phyloP scores from a whole-genome alignment of 495 filamentous ascomycete species.

The Neurospora sp. region DNA sequence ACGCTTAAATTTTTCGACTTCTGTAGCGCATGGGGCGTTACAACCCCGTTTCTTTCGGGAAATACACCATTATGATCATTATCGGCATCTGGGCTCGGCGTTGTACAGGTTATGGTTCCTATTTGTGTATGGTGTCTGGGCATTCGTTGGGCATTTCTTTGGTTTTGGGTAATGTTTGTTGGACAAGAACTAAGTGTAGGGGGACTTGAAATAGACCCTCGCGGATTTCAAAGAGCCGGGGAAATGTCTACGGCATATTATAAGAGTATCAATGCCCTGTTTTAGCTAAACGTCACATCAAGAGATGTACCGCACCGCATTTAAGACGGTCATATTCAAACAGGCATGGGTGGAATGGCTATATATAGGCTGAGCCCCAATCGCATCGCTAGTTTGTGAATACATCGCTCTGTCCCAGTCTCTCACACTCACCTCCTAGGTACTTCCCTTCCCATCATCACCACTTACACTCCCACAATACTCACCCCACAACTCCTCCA shows the following conservation, averaged over 20 bases:
- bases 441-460: neutral
- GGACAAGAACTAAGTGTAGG: neutral
- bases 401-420: neutral
- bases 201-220: neutral
- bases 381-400: neutral
- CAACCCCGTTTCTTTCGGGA: neutral
- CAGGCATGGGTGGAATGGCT: neutral
- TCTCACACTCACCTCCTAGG: neutral
- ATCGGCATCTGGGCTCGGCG: neutral
- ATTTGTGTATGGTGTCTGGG: neutral
- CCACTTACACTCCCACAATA: constrained; percentile 32
- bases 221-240: neutral
- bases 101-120: neutral
- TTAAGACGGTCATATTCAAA: neutral
- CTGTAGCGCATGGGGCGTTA: neutral
- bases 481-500: constrained; percentile 64
- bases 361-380: neutral
- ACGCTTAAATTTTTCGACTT: neutral
- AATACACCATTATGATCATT: neutral
- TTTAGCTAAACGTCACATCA: neutral
- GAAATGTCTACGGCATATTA: neutral
- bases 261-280: neutral
- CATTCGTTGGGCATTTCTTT: neutral
- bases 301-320: neutral
- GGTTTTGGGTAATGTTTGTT: neutral